Base-by-base conservation (phyloP, 495 filamentous ascomycete genomes). In the Podospora australis region DNA sequence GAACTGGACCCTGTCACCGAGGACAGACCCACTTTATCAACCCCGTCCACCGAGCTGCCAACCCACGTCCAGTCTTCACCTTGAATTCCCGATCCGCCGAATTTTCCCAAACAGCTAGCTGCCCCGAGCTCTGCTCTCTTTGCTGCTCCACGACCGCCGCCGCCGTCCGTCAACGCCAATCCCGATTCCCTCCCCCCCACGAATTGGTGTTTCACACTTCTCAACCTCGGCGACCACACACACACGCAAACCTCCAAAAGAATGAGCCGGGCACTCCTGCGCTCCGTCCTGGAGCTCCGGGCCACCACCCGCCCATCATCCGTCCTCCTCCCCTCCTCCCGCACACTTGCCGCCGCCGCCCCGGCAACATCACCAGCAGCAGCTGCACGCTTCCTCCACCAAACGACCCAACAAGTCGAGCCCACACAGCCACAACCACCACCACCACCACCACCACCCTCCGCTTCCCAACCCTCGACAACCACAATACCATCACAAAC, bases 261-360 rank as follows among this genome's bases (percentile, higher is more conserved):
- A 45, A 74, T 74, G 71, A 74, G 71, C 58, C 60, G 69, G 40
- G 54, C 65, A 44, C 62, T 71, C 29, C 57, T 74, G 40, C 70
- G 71, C 68, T 69, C 71, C 69, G 58, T 67, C 49, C 52, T 70
- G 66, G 71, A 68, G 69, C 68, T 74, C 46, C 62, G 69, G 44
- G 52, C 61, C 11, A 61, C 68, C 10, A 23, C 58, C 55, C 11
- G 59, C 53, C 57, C 58, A 44, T 59, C 67, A 24, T 59, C 62
- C n/a, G 61, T 60, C 19, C 56, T 51, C 35, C 50, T 53, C 3
- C 25, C 50, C 9, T 14, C 46, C 24, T 40, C 61, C 25, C 41
- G 47, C 13, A 55, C 53, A 1, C 44, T 48, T 11, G 21, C 52
- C 44, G 22, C 39, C 13, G 48, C 49, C 13, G n/a, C n/a, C n/a